These are phyloP conservation scores for Ajuga reptans DNA, from an alignment of 305 asterid species.

Conservation along the genomic window DNA sequence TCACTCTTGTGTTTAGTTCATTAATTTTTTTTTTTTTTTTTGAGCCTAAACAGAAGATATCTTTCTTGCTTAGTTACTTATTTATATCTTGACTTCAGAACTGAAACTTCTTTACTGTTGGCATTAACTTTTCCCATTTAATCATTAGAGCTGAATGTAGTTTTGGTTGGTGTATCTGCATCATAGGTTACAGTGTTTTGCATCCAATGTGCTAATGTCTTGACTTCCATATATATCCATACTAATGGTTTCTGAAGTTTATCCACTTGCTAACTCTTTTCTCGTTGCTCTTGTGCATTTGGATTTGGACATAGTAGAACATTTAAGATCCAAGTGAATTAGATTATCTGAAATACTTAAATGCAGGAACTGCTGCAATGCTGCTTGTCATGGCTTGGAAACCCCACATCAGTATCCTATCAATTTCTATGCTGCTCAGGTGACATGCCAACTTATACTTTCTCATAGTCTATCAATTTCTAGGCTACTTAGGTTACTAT, in stretches of 20 bases:
- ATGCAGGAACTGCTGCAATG: conserved; percentile 91
- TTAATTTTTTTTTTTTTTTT: background rate
- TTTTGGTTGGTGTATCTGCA: background rate
- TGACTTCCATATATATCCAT: background rate
- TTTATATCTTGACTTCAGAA: background rate
- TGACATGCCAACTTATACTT: conserved; percentile 22
- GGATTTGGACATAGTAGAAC: conserved; percentile 3
- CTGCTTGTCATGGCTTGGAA: conserved; percentile 93
- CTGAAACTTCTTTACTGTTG: background rate
- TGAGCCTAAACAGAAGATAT: conserved; percentile 2
- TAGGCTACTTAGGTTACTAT: conserved; percentile 51
- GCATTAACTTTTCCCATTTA: background rate
- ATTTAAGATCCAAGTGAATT: conserved; percentile 3
- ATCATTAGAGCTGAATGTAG: background rate
- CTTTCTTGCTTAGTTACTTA: background rate
- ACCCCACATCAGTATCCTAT: conserved; percentile 58
- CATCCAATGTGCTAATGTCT: background rate
- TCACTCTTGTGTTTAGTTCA: conserved; percentile 4
- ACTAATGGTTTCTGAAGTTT: conserved; percentile 5
- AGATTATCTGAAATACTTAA: conserved; percentile 13
- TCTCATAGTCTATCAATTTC: conserved; percentile 42
- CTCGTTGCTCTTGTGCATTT: conserved; percentile 19
- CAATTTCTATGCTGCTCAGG: conserved; percentile 78
- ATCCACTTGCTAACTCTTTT: conserved; percentile 4
- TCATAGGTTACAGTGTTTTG: background rate